Percentiles rank a stretch among this genome's conserved stretches.
phyloP scores from a whole-genome alignment of 2,329 filamentous ascomycete species.

The Elsinoe arachidis region DNA sequence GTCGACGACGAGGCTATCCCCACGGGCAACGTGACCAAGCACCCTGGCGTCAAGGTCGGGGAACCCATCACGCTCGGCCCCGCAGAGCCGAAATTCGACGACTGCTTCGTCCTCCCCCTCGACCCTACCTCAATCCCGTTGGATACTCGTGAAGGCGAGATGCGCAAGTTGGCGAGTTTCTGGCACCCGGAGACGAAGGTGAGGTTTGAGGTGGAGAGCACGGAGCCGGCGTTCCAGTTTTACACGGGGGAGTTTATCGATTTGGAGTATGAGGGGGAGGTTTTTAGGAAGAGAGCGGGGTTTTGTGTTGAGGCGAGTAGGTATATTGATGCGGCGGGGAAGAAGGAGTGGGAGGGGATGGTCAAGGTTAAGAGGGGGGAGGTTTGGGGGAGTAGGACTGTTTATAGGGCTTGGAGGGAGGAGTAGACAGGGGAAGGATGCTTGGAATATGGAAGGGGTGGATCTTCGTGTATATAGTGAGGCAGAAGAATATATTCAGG shows the following conservation, averaged over 20 bases:
- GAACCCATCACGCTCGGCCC: constrained; percentile 64
- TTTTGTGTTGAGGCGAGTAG: constrained; percentile 91
- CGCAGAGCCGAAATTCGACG: constrained; percentile 67
- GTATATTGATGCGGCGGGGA: constrained; percentile 82
- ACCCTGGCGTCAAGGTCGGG: constrained; percentile 56
- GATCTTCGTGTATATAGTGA: background rate
- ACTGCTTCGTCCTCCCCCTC: constrained; percentile 73
- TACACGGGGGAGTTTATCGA: constrained; percentile 84
- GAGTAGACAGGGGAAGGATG: background rate
- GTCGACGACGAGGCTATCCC: constrained; percentile 69
- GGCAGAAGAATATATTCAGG: too few relatives aligned
- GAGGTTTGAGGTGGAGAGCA: constrained; percentile 79
- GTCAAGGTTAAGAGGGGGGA: constrained; percentile 76
- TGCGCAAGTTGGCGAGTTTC: constrained; percentile 61
- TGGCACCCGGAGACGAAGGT: constrained; percentile 65
- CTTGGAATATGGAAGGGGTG: background rate
- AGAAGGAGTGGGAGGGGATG: constrained; percentile 69
- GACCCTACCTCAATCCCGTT: constrained; percentile 46
- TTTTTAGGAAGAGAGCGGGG: constrained; percentile 57
- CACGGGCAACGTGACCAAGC: constrained; percentile 55
- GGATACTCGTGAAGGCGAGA: constrained; percentile 46
- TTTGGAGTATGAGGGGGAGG: constrained; percentile 53
- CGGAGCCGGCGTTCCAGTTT: constrained; percentile 94
- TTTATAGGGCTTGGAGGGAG: constrained; percentile 79
- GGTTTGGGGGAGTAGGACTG: constrained; percentile 68